phyloP scores from a whole-genome alignment of 768 basidiomycete genomes.

The Pisolithus marmoratus region DNA sequence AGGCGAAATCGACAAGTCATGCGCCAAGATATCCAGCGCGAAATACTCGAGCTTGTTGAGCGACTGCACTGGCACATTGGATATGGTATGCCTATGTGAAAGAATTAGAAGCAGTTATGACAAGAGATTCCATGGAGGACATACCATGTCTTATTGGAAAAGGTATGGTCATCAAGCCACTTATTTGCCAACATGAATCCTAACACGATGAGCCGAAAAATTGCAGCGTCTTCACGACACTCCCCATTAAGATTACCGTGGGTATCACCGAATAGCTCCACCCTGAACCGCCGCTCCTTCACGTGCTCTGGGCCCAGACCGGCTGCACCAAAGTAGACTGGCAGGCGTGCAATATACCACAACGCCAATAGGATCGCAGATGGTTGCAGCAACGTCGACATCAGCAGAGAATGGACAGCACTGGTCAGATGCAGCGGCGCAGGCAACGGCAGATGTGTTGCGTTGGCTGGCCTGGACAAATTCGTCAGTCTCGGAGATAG shows the following conservation, averaged over 20 bases:
- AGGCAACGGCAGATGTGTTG: conserved; percentile 31
- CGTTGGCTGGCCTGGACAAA: conserved; percentile 21
- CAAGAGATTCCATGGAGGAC: conserved; percentile 13
- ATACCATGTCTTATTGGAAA: conserved; percentile 86
- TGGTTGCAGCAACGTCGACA: conserved; percentile 77
- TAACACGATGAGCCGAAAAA: conserved; percentile 70
- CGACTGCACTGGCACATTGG: conserved; percentile 62
- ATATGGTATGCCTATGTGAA: conserved; percentile 66
- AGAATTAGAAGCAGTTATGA: conserved; percentile 4
- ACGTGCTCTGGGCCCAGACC: conserved; percentile 45
- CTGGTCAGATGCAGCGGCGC: conserved; percentile 43
- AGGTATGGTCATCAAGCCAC: conserved; percentile 85
- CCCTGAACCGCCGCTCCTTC: conserved; percentile 61
- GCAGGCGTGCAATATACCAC: conserved; percentile 79
- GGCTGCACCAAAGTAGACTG: conserved; percentile 56
- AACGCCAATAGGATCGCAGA: conserved; percentile 73
- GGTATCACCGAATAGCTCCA: conserved; percentile 52
- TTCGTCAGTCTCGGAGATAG: conserved; percentile 9
- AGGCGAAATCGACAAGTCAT: conserved; percentile 64
- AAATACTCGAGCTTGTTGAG: conserved; percentile 70
- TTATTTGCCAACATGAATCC: conserved; percentile 87
- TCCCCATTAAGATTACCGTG: conserved; percentile 38
- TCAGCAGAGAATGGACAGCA: conserved; percentile 64
- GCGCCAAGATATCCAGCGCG: conserved; percentile 62
- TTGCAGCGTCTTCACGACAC: conserved; percentile 50